Evolutionary conservation across 2,329 filamentous ascomycete species (phyloP).

Genomic region (Botryosphaeria dothidea): DNA sequence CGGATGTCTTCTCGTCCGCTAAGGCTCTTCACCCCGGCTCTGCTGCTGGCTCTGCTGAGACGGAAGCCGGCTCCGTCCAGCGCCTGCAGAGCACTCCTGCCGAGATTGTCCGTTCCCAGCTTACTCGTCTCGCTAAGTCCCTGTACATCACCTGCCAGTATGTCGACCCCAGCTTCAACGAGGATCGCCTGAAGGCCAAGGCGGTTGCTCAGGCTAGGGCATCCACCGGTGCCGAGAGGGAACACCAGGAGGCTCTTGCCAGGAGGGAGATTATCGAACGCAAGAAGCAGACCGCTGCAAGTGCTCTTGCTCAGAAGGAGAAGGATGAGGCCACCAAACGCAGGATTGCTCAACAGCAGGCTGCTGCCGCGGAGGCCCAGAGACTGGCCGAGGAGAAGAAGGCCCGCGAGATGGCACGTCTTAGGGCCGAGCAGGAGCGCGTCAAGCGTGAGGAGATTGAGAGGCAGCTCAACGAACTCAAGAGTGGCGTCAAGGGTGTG

Average conservation of each 20-base stretch:
- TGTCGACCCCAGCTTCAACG: slow-evolving; percentile 86
- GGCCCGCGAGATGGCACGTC: slow-evolving; percentile 86
- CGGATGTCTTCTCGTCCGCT: slow-evolving; percentile 95
- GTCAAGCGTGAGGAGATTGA: slow-evolving; percentile 59
- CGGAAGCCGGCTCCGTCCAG: slow-evolving; percentile 81
- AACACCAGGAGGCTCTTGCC: slow-evolving; percentile 81
- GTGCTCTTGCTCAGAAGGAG: slow-evolving; percentile 82
- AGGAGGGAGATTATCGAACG: slow-evolving; percentile 92
- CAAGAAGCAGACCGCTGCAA: slow-evolving; percentile 94
- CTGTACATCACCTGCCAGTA: slow-evolving; percentile 95
- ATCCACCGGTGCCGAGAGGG: slow-evolving; percentile 84
- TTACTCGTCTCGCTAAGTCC: slow-evolving; percentile 86
- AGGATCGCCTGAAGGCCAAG: slow-evolving; percentile 76
- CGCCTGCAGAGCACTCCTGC: slow-evolving; percentile 96
- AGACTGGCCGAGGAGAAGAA: slow-evolving; percentile 90
- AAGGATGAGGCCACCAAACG: slow-evolving; percentile 91
- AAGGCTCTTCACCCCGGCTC: slow-evolving; percentile 88
- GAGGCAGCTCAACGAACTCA: slow-evolving; percentile 92
- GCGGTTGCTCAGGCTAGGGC: slow-evolving; percentile 79
- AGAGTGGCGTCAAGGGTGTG: slow-evolving; percentile 80
- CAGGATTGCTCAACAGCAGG: slow-evolving; percentile 79
- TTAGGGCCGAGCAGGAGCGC: slow-evolving; percentile 56
- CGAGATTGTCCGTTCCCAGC: slow-evolving; percentile 93
- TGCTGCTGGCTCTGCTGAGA: slow-evolving; percentile 82
- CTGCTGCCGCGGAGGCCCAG: slow-evolving; percentile 86